Percentiles rank a stretch among this genome's conserved stretches.
These are phyloP conservation scores for Camellia granthamiana DNA, from an alignment of 148 eudicot species.

Conservation along the genomic window DNA sequence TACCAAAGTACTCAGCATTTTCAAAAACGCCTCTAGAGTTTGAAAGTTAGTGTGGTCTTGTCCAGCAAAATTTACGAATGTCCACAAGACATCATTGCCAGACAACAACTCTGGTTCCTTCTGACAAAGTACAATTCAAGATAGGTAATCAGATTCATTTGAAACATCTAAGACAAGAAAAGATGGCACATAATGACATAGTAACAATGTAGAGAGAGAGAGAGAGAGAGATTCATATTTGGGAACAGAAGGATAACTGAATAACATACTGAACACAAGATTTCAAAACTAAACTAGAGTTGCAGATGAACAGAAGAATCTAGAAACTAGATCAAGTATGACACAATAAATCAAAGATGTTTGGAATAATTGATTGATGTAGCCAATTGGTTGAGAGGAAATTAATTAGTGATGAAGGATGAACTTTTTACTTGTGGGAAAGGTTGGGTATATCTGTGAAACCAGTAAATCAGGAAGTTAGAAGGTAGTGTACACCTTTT, in stretches of 20 bases:
- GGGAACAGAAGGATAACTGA: background rate
- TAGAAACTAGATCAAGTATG: background rate
- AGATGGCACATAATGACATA: background rate
- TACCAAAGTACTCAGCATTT: slow-evolving; percentile 90
- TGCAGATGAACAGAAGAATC: background rate
- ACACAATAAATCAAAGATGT: background rate
- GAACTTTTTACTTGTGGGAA: no score
- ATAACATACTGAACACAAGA: background rate
- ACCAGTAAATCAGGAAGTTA: no score
- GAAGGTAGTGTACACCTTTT: no score
- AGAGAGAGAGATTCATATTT: background rate
- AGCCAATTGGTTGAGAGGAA: no score
- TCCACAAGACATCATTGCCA: slow-evolving; percentile 96
- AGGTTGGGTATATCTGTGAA: no score
- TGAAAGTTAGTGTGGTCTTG: slow-evolving; percentile 93
- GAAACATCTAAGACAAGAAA: background rate
- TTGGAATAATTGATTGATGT: no score
- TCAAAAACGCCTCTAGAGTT: slow-evolving; percentile 88
- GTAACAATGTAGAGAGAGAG: background rate
- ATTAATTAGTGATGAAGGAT: no score
- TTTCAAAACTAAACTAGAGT: background rate
- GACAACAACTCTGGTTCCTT: slow-evolving; percentile 93
- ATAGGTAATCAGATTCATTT: slow-evolving; percentile 10
- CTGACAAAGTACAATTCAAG: slow-evolving; percentile 32
- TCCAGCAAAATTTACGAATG: slow-evolving; percentile 91